These are phyloP conservation scores for Tetraselmis chui DNA, from an alignment of 139 green algal genomes.

Conservation along the genomic window DNA sequence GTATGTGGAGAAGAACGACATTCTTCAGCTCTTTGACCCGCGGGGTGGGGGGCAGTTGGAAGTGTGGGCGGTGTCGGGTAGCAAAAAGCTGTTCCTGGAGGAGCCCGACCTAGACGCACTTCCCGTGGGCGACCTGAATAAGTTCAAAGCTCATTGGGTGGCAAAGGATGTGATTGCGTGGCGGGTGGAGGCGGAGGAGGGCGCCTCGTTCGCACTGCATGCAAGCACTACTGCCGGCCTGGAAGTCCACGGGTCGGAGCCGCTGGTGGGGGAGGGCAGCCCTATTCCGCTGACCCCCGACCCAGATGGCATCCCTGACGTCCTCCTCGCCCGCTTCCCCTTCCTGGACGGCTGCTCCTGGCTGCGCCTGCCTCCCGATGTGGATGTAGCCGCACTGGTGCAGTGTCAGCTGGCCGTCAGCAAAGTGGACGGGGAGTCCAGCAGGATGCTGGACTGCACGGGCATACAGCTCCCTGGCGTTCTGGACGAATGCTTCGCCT, in stretches of 20 bases:
- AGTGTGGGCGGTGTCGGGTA: constrained; percentile 16
- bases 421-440: constrained; percentile 7
- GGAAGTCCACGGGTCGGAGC: constrained; percentile 25
- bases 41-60: neutral
- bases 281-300: neutral
- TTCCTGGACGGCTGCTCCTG: neutral
- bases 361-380: neutral
- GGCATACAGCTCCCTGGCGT: constrained; percentile 51
- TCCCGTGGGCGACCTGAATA: constrained; percentile 12
- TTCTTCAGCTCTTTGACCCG: neutral
- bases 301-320: neutral
- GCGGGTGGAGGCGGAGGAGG: constrained; percentile 15
- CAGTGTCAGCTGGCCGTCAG: constrained; percentile 39
- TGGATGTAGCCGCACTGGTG: constrained; percentile 26
- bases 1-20: neutral
- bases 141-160: constrained; percentile 21
- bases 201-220: neutral
- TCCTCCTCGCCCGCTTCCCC: neutral
- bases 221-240: neutral
- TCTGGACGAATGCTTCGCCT: constrained; percentile 62
- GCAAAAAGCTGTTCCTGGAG: constrained; percentile 10
- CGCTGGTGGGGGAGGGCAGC: constrained; percentile 11
- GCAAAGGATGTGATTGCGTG: constrained; percentile 31
- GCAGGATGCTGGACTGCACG: constrained; percentile 37
- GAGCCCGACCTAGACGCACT: neutral